These are phyloP conservation scores for Lichtheimia ramosa DNA, from an alignment of 371 early-diverging fungal species.

Conservation along the genomic window DNA sequence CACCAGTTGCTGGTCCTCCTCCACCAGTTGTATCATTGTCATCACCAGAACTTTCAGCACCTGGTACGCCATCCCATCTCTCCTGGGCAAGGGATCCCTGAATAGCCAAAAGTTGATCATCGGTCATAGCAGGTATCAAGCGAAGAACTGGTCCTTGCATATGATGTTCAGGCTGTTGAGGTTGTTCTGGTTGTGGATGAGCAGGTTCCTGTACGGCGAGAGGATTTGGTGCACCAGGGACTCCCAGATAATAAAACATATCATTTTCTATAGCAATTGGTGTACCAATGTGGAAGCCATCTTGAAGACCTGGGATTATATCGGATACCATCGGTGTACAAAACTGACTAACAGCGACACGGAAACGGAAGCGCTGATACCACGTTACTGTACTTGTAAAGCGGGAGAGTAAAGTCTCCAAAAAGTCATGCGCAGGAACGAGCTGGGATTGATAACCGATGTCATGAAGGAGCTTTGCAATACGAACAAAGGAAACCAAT, in stretches of 20 bases:
- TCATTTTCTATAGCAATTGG: too few relatives aligned
- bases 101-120: too few relatives aligned
- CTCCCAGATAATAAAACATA: too few relatives aligned
- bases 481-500: not conserved
- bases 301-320: not conserved
- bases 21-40: too few relatives aligned
- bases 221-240: not conserved
- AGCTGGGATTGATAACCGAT: not conserved
- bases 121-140: too few relatives aligned
- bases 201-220: not conserved
- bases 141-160: too few relatives aligned
- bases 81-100: too few relatives aligned
- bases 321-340: constrained; percentile 11
- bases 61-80: too few relatives aligned
- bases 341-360: constrained; percentile 10
- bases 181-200: not conserved
- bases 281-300: too few relatives aligned
- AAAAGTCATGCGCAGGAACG: not conserved
- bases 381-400: not conserved
- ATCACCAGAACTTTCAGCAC: too few relatives aligned
- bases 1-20: too few relatives aligned
- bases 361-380: not conserved
- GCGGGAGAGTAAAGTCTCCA: not conserved
- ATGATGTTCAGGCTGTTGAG: not conserved
- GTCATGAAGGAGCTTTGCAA: not conserved